These are phyloP conservation scores for Colletotrichum tanaceti DNA, from an alignment of 2,329 filamentous ascomycete species.

Conservation along the genomic window DNA sequence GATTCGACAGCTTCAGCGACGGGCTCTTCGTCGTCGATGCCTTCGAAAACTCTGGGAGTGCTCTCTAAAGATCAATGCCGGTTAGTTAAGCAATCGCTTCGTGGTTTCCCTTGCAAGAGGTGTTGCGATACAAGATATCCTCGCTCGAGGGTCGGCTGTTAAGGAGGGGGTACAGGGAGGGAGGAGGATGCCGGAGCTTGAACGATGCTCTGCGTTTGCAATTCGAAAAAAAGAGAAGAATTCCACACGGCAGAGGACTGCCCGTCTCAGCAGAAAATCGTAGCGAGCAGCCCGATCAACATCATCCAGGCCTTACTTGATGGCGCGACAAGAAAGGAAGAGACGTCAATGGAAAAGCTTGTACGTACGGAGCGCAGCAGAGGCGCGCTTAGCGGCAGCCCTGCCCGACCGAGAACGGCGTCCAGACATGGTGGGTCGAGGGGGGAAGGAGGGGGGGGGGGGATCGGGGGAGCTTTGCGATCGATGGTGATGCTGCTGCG, in stretches of 20 bases:
- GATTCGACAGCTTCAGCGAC: slow-evolving; percentile 50
- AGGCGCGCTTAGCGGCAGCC: slow-evolving; percentile 65
- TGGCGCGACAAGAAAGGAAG: slow-evolving; percentile 1
- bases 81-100: not conserved
- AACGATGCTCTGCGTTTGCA: not conserved
- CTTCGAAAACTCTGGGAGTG: slow-evolving; percentile 55
- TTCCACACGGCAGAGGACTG: not conserved
- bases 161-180: slow-evolving; percentile 16
- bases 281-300: not conserved
- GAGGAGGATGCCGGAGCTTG: not conserved
- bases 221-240: slow-evolving; percentile 28
- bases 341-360: slow-evolving; percentile 13
- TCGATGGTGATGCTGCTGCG: slow-evolving; percentile 3
- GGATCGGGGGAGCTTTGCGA: not conserved
- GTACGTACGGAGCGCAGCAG: slow-evolving; percentile 63
- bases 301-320: not conserved
- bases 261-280: slow-evolving; percentile 44
- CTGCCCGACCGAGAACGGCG: slow-evolving; percentile 58
- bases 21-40: slow-evolving; percentile 54
- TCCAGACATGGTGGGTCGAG: slow-evolving; percentile 30
- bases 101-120: no score
- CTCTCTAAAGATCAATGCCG: slow-evolving; percentile 49
- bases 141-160: not conserved
- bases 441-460: no score
- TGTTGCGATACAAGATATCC: not conserved